Evolutionary conservation across 2,329 filamentous ascomycete genomes (phyloP).

Genomic region (Botryosphaeria dothidea): DNA sequence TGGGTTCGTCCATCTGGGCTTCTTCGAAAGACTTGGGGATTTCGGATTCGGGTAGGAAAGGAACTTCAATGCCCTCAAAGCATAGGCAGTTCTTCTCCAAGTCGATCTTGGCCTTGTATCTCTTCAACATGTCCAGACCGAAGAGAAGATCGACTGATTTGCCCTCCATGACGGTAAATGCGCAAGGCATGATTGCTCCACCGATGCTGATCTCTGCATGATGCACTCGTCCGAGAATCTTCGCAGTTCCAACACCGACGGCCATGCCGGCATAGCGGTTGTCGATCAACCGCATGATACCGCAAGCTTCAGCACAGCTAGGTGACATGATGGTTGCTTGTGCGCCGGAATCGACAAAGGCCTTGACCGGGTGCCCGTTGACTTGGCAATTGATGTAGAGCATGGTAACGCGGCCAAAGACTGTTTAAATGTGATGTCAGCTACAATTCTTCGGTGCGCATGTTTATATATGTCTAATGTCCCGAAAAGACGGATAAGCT

Average conservation of each 20-base stretch:
- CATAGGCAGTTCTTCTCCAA: conserved; percentile 80
- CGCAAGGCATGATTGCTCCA: conserved; percentile 81
- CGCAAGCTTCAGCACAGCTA: conserved; percentile 83
- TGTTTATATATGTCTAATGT: background rate
- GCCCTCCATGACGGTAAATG: conserved; percentile 99
- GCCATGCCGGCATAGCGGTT: conserved; percentile 89
- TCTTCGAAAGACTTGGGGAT: conserved; percentile 83
- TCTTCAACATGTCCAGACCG: conserved; percentile 94
- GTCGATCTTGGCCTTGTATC: conserved; percentile 92
- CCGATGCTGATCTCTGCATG: conserved; percentile 94
- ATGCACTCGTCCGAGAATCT: conserved; percentile 92
- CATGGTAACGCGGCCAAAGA: conserved; percentile 93
- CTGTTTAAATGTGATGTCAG: conserved; percentile 47
- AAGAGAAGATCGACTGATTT: conserved; percentile 93
- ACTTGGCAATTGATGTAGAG: conserved; percentile 95
- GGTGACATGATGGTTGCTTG: conserved; percentile 99
- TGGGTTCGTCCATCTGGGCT: conserved; percentile 74
- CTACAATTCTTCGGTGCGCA: conserved; percentile 19
- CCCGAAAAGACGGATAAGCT: conserved; percentile 14
- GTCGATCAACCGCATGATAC: conserved; percentile 95
- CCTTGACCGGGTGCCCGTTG: conserved; percentile 89
- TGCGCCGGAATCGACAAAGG: conserved; percentile 94
- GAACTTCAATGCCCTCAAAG: conserved; percentile 84
- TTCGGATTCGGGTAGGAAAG: conserved; percentile 88
- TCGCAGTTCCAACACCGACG: conserved; percentile 89